Base-by-base conservation (phyloP, 805 yeast genomes). In the Kazachstania kunashirensis region DNA sequence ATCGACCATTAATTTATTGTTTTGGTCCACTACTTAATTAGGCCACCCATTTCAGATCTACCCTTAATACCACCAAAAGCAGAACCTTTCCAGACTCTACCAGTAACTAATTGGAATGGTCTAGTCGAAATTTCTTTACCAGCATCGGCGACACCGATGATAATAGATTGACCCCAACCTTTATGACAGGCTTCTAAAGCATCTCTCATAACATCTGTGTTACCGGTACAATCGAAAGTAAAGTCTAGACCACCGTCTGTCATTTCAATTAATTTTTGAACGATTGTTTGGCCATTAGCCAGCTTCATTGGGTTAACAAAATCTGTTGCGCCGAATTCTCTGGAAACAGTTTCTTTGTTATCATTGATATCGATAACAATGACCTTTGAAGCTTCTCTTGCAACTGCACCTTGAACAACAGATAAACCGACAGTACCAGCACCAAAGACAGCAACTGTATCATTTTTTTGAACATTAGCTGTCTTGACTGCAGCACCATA, bases 41-140 rank as follows among this genome's bases (percentile, higher is more conserved):
- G 71, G 15, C 77, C 84, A 34, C 95, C 96, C 69, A 92, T 74
- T 68, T 92, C 96, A 28, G 95, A 60, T 70, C 96, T 82, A 59
- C 98, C 97, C 68, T 92, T 92, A 57, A 92, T 86, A 62, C 97
- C 98, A 55, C 99, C 99, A 52, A 85, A 92, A n/a, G 99, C 99
- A 56, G 95, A 84, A 53, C 99, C 99, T 63, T 76, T 83, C 97
- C 98, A 89, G 36, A 84, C 95, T 67, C 98, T 80, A 52, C 99
- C 99, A 29, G 97, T 92, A 47, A 92, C 97, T 63, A 92, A 76
- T 70, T 89, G 97, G 84, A 92, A 92, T 43, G 99, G 98, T 66
- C 97, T 78, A 33, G 97, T 92, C 40, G 95, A 66, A 46, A 94
- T 88, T 67, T 92, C 97, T 66, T 86, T 72, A 48, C 98, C 99